Base-by-base conservation (phyloP, 176 grass and related monocot genomes). In the Calamus simplicifolius region DNA sequence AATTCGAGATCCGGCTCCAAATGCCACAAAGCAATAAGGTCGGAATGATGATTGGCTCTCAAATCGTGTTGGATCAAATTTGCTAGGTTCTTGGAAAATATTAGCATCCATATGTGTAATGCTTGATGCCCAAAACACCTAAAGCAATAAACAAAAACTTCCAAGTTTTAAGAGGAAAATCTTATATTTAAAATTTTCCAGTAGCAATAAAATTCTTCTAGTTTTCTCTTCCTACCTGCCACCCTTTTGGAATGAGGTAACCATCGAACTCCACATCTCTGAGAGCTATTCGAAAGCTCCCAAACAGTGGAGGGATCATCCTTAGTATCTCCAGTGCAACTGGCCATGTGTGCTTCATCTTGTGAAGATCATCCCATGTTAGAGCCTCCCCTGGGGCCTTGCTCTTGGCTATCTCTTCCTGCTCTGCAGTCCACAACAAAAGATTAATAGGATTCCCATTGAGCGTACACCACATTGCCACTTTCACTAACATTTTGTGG, bases 271-370 rank as follows among this genome's bases (percentile, higher is more conserved):
- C 57, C 8, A 63, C 4, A 35, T 87, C 84, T 51, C 28, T 28
- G 6, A 26, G 27, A 1, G 70, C 75, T 23, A 29, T 73, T 57
- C 70, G 62, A 60, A 84, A 84, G 75, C 35, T 66, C 18, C 81
- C 75, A 57, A 84, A 84, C n/a, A 84, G 0, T 0, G 77, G 74
- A 5, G 78, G 69, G 35, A 81, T 59, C 56, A 67, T 49, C 27
- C 74, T 58, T 5, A 87, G 71, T 3, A 58, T 75, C 62, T 87
- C 79, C 30, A 69, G 35, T 4, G 66, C 75, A 10, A 75, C 65
- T 6, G 66, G 71, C 84, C 79, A 87, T 6, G 84, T 82, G n/a
- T 78, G 53, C 62, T 58, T 71, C 84, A 82, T 75, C 67, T 64
- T 82, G 10, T 25, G 16, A 7, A 88, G 62, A 28, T 82, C 75